These are phyloP conservation scores for Blepharisma japonicum DNA, from an alignment of 73 alveolate species.

Conservation along the genomic window DNA sequence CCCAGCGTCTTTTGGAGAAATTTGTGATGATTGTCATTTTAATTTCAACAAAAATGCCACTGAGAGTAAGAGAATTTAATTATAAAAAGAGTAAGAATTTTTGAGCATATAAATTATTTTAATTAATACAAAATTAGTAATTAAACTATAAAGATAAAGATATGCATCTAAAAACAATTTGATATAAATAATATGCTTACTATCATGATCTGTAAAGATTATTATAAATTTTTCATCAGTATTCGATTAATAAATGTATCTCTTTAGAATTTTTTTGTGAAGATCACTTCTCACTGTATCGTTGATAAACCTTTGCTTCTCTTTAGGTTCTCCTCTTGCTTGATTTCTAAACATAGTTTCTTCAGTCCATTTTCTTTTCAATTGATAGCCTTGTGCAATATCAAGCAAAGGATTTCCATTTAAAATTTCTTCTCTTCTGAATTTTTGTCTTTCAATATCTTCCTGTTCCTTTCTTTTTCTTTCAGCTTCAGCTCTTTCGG, in stretches of 20 bases:
- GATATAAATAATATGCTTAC: too few relatives aligned
- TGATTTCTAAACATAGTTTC: constrained; percentile 94
- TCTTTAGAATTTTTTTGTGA: constrained; percentile 77
- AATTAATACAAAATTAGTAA: too few relatives aligned
- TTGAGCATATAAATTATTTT: too few relatives aligned
- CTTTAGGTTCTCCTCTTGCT: constrained; percentile 80
- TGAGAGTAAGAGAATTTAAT: too few relatives aligned
- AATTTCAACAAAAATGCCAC: too few relatives aligned
- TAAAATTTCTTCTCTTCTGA: constrained; percentile 70
- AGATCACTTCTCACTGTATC: constrained; percentile 97
- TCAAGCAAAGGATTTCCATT: constrained; percentile 80
- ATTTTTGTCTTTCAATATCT: constrained; percentile 75
- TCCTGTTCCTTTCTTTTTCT: constrained; percentile 87
- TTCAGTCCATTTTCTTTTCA: constrained; percentile 96
- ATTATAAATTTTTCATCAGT: too few relatives aligned
- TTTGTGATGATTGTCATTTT: too few relatives aligned
- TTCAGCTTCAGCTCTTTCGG: constrained; percentile 81
- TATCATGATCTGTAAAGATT: too few relatives aligned
- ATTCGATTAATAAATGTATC: too few relatives aligned
- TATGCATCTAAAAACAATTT: too few relatives aligned
- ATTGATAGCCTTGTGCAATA: constrained; percentile 68
- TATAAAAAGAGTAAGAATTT: too few relatives aligned
- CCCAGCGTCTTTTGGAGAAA: neutral
- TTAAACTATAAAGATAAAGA: too few relatives aligned
- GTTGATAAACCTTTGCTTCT: constrained; percentile 90